Conservation (phyloP, 495 filamentous ascomycete genomes). For the Elaphomyces granulatus region DNA sequence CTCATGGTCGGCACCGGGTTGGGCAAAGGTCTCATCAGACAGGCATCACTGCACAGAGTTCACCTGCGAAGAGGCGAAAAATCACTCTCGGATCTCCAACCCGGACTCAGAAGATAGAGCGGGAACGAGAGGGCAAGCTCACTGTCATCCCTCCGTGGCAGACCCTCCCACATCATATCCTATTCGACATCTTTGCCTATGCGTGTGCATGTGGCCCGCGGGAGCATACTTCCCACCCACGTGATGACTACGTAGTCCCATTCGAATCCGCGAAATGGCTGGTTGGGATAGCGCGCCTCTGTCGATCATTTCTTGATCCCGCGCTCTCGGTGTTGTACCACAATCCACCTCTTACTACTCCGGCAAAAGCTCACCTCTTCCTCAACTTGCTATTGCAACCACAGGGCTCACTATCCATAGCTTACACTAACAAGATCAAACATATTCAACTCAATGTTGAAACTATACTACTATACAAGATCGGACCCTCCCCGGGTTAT, state of each 20-base stretch:
- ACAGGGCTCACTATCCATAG: conserved; percentile 26
- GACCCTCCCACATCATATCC: conserved; percentile 55
- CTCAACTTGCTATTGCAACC: conserved; percentile 32
- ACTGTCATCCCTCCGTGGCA: conserved; percentile 50
- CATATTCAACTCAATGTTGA: conserved; percentile 53
- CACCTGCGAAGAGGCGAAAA: conserved; percentile 8
- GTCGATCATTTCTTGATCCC: conserved; percentile 54
- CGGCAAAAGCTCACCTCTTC: conserved; percentile 35
- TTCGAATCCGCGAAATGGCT: conserved; percentile 44
- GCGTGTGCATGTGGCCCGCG: no score
- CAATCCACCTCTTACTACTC: conserved; percentile 45
- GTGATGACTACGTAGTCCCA: conserved; percentile 31
- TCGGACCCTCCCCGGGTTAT: conserved; percentile 29
- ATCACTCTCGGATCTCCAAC: conserved; percentile 13
- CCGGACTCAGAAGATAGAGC: conserved; percentile 19
- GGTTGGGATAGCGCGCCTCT: conserved; percentile 42
- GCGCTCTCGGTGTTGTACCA: conserved; percentile 61
- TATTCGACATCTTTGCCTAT: conserved; percentile 53
- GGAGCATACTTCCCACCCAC: conserved; percentile 47
- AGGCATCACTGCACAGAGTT: conserved; percentile 5
- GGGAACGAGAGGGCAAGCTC: conserved; percentile 9
- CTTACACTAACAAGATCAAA: conserved; percentile 54
- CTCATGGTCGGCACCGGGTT: neutral
- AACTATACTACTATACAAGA: conserved; percentile 27
- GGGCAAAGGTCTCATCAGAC: neutral